A percentile compares a stretch with the other conserved stretches of the same genome.
Evolutionary conservation across 805 yeast species (phyloP).

Genomic region (Candida gorgasii): DNA sequence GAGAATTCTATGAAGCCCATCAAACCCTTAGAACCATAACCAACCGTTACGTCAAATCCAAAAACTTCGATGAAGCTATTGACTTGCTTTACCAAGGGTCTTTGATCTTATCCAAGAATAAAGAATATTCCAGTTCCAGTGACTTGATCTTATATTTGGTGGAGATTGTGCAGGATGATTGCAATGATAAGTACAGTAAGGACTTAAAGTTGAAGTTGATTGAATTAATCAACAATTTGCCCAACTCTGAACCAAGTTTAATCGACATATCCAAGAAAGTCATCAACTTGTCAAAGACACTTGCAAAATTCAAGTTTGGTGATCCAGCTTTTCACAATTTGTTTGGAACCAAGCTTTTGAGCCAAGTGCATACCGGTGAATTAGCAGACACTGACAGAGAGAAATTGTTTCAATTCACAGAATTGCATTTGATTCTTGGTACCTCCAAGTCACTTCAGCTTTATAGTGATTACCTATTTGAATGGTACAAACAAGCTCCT

Average conservation of each 20-base stretch:
- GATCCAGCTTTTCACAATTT: slow-evolving; percentile 75
- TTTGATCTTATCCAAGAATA: slow-evolving; percentile 61
- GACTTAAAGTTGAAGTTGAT: slow-evolving; percentile 48
- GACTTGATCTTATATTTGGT: slow-evolving; percentile 73
- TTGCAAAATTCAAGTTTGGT: slow-evolving; percentile 52
- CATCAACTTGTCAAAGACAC: slow-evolving; percentile 65
- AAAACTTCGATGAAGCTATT: slow-evolving; percentile 68
- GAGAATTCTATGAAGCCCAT: slow-evolving; percentile 92
- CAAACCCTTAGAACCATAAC: slow-evolving; percentile 90
- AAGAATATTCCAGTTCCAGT: slow-evolving; percentile 77
- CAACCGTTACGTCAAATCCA: slow-evolving; percentile 73
- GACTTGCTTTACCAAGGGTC: slow-evolving; percentile 75
- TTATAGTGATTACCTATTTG: slow-evolving; percentile 47
- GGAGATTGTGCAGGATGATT: slow-evolving; percentile 61
- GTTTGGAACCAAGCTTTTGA: slow-evolving; percentile 65
- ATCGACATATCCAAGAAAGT: slow-evolving; percentile 66
- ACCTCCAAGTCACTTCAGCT: slow-evolving; percentile 49
- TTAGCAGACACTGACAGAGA: slow-evolving; percentile 23
- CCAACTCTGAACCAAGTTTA: slow-evolving; percentile 49
- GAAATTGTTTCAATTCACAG: slow-evolving; percentile 63
- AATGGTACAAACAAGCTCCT: slow-evolving; percentile 32
- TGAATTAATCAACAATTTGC: slow-evolving; percentile 47
- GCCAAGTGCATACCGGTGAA: slow-evolving; percentile 24
- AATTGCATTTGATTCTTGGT: slow-evolving; percentile 69
- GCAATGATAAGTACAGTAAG: slow-evolving; percentile 31